Evolutionary conservation across 1,139 yeast genomes (phyloP), one percentile per base, ranked within the genome.

Genomic region (Geotrichum carabidarum): DNA sequence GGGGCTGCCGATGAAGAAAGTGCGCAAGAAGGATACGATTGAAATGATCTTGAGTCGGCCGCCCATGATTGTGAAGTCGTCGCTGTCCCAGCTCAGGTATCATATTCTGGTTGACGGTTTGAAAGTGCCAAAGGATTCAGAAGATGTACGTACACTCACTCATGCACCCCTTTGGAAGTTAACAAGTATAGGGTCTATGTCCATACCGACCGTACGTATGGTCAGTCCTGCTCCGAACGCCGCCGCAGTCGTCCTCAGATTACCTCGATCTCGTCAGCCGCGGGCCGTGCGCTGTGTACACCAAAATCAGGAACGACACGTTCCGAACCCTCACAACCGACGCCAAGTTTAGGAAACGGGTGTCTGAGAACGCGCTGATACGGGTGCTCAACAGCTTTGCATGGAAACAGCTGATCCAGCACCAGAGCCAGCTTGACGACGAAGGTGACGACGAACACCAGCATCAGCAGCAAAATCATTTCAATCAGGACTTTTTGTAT

Each of bases 271-370:
- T 86, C 31, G 77, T 90, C 1, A 68, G 75, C 11, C 70, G 74
- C 38, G 89, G 90, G 0, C 81, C 86, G 2, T 76, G 80, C 4
- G 68, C 73, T 0, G 75, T 83, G 3, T 81, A 83, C 58, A 77
- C 79, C 50, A 90, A 90, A 69, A 90, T 90, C 59, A 78, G 84
- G 58, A 87, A 90, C 68, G 97, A 90, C 65, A 87, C 96, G 0
- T 89, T 89, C 64, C 73, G 97, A 53, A 90, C 97, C 0, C 76
- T 90, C 61, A 85, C 86, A 70, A 84, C 89, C 49, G 96, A 90
- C 67, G 73, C 75, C 44, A 68, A 71, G 41, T 90, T 90, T 71
- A 83, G 82, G 60, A 72, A 72, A 56, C 79, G 79, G 58, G 96
- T 90, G 1, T 70, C 81, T 40, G 95, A 89, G 64, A 81, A 80